Evolutionary conservation across 257 asterid genomes (phyloP), one percentile per base, ranked within the genome.

Genomic region (Thymus mandschuricus): DNA sequence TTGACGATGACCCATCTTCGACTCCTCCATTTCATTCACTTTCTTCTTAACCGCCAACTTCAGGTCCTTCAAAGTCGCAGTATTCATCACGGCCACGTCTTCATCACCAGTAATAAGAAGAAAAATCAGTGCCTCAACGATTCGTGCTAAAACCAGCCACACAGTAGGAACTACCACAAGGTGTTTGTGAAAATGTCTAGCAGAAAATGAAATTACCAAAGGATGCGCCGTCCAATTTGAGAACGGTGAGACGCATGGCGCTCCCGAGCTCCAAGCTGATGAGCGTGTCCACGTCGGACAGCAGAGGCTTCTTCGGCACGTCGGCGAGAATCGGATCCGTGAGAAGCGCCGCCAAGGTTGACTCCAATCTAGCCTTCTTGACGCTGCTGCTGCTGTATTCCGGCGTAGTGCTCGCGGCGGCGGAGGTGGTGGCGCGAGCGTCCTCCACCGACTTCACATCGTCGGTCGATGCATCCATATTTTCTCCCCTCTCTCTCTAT

Each of bases 211-310:
- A 58, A 30, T 2, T 84, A 91, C 98, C 96, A 13, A 91, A 71
- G 30, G 82, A 80, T 21, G 90, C 79, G 38, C 74, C 83, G 49
- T 93, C 98, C 85, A 89, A 46, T 80, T 86, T 91, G 59, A 81
- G 85, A 70, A 91, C 81, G 21, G 92, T 67, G 78, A 91, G 79
- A 48, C 97, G 96, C 99, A 91, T 94, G 59, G 97, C 97, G 76
- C 99, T 94, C 71, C 97, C 99, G 68, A 91, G 90, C 80, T 94
- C 97, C 84, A 89, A 79, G 83, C 84, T 91, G 76, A 94, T 83
- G 56, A 94, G 97, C 30, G 96, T 91, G 78, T 91, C 97, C 48
- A 94, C 98, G 54, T 94, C 98, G 2, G 92, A 73, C 8, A 91
- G 81, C 13, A 85, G 71, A 28, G 95, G 96, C 30, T 88, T 83